Conservation (phyloP, 306 rosid genomes). For the Morella rubra region DNA sequence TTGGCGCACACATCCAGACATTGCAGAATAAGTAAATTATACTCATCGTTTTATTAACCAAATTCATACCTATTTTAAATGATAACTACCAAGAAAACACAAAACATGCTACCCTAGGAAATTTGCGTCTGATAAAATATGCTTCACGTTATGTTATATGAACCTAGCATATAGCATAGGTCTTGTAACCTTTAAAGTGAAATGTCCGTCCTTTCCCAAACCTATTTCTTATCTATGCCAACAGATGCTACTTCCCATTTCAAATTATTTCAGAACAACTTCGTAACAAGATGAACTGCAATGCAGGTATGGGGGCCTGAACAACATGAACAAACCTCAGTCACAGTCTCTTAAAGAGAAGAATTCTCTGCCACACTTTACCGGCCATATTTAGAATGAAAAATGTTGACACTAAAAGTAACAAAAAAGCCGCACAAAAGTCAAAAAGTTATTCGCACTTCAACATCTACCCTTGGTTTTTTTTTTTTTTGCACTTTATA, state of each 20-base stretch:
- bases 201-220: not conserved
- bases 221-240: not conserved
- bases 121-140: not conserved
- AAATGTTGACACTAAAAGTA: not conserved
- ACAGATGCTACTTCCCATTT: not conserved
- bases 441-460: not conserved
- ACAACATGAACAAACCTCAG: not conserved
- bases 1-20: conserved; percentile 15
- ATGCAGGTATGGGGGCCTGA: not conserved
- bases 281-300: not conserved
- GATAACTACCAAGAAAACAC: not conserved
- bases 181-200: not conserved
- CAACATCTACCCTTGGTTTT: not conserved
- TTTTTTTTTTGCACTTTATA: not conserved
- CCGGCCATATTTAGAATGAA: not conserved
- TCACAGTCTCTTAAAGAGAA: not conserved
- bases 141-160: not conserved
- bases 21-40: conserved; percentile 12
- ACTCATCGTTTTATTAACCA: not conserved
- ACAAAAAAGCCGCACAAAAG: not conserved
- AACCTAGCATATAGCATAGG: not conserved
- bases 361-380: not conserved
- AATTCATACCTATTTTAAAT: not conserved
- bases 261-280: not conserved
- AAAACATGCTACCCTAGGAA: not conserved